Percentiles rank a stretch among this genome's conserved stretches.
Evolutionary conservation across 768 basidiomycete genomes (phyloP).

Genomic region (Pulveroboletus sp.): DNA sequence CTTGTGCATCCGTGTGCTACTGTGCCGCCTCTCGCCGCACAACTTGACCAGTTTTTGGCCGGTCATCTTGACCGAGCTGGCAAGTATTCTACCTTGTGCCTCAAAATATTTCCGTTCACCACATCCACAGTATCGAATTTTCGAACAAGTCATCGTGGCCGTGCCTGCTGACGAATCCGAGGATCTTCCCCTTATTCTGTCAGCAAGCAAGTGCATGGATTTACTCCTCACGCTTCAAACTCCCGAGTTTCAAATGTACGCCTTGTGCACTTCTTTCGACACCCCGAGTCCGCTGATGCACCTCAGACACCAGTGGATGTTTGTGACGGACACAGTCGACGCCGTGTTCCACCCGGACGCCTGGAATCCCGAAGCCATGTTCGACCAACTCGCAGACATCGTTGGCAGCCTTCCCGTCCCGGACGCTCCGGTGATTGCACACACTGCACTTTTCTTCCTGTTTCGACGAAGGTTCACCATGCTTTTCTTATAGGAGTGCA

Average conservation of each 20-base stretch:
- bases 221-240: constrained; percentile 89
- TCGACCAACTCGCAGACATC: constrained; percentile 87
- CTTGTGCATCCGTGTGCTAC: constrained; percentile 83
- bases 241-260: constrained; percentile 95
- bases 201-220: constrained; percentile 93
- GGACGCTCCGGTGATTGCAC: constrained; percentile 26
- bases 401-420: constrained; percentile 59
- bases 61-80: constrained; percentile 87
- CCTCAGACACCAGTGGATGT: constrained; percentile 92
- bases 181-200: constrained; percentile 73
- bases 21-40: constrained; percentile 86
- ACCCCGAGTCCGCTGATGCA: constrained; percentile 3
- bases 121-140: constrained; percentile 71
- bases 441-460: too few species aligned
- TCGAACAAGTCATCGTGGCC: constrained; percentile 71
- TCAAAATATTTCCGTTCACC: background rate
- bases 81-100: constrained; percentile 30
- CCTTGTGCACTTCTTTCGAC: background rate
- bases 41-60: constrained; percentile 97
- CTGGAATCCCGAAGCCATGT: constrained; percentile 80
- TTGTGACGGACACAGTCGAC: constrained; percentile 95
- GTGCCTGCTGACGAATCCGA: constrained; percentile 82
- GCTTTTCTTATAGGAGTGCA: constrained; percentile 20
- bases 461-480: background rate
- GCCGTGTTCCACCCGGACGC: constrained; percentile 84